These are phyloP conservation scores for Scorias spongiosa DNA, from an alignment of 2,329 filamentous ascomycete species.

Conservation along the genomic window DNA sequence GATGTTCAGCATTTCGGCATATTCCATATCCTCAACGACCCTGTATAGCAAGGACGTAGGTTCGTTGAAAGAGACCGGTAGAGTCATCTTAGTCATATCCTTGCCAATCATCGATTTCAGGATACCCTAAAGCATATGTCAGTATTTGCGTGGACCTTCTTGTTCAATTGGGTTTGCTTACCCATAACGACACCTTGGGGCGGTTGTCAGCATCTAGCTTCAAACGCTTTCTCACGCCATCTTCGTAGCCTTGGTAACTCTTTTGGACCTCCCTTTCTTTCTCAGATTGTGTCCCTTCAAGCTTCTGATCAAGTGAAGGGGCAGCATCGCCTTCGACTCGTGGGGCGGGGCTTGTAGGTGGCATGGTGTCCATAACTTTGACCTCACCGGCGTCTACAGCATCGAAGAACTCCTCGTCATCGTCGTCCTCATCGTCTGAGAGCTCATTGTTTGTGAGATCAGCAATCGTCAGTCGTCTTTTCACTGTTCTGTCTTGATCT, in stretches of 20 bases:
- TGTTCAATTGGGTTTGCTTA: slow-evolving; percentile 33
- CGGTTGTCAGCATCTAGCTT: slow-evolving; percentile 86
- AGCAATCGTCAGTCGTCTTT: slow-evolving; percentile 52
- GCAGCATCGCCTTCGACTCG: slow-evolving; percentile 2
- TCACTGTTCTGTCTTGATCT: slow-evolving; percentile 10
- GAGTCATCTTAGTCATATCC: slow-evolving; percentile 99
- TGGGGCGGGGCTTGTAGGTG: slow-evolving; percentile 28
- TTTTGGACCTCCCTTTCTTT: slow-evolving; percentile 52
- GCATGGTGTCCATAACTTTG: slow-evolving; percentile 56
- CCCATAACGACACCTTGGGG: slow-evolving; percentile 92
- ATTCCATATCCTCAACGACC: slow-evolving; percentile 96
- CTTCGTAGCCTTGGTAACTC: slow-evolving; percentile 83
- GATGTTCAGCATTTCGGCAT: slow-evolving; percentile 77
- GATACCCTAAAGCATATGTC: slow-evolving; percentile 50
- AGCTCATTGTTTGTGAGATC: slow-evolving; percentile 50
- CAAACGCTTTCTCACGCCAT: slow-evolving; percentile 61
- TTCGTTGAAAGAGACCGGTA: slow-evolving; percentile 97
- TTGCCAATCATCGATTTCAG: slow-evolving; percentile 99
- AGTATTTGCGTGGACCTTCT: slow-evolving; percentile 7
- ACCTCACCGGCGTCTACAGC: slow-evolving; percentile 88
- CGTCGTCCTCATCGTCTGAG: slow-evolving; percentile 69
- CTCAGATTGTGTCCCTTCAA: slow-evolving; percentile 17
- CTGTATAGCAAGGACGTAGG: slow-evolving; percentile 90
- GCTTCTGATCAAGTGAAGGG: slow-evolving; percentile 20
- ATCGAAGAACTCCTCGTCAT: slow-evolving; percentile 92